A percentile compares a stretch with the other conserved stretches of the same genome.
Evolutionary conservation across 2,329 filamentous ascomycete species (phyloP).

Genomic region (Aspergillus glaucus): DNA sequence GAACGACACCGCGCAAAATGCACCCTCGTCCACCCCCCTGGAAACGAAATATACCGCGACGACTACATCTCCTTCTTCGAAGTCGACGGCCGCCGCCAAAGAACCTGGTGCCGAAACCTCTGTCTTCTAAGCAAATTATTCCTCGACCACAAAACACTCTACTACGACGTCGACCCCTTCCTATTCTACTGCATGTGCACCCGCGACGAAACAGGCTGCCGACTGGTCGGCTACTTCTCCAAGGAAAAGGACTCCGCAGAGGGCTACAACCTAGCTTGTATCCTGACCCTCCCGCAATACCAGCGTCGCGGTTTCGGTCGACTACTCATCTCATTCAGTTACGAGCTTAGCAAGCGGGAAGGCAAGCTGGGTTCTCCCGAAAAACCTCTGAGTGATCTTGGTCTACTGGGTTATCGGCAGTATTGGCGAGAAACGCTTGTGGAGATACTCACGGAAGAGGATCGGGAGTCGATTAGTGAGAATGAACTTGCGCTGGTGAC

Average conservation of each 20-base stretch:
- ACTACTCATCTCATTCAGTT: constrained; percentile 92
- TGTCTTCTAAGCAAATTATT: constrained; percentile 95
- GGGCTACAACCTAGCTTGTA: constrained; percentile 96
- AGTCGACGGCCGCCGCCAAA: constrained; percentile 92
- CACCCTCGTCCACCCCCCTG: constrained; percentile 82
- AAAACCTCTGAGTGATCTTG: constrained; percentile 90
- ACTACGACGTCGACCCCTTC: constrained; percentile 97
- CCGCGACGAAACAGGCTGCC: constrained; percentile 83
- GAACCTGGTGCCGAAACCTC: constrained; percentile 97
- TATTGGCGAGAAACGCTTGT: constrained; percentile 97
- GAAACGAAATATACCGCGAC: constrained; percentile 95
- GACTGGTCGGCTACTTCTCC: constrained; percentile 98
- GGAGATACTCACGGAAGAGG: constrained; percentile 70
- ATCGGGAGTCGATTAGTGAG: constrained; percentile 64
- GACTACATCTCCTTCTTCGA: constrained; percentile 92
- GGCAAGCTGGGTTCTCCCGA: constrained; percentile 92
- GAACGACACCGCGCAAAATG: constrained; percentile 83
- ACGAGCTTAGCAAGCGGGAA: constrained; percentile 92
- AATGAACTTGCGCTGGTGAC: constrained; percentile 72
- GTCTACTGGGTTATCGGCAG: constrained; percentile 86
- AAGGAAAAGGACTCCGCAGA: constrained; percentile 98
- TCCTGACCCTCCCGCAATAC: constrained; percentile 91
- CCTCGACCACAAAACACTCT: constrained; percentile 95
- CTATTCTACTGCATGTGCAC: constrained; percentile 96
- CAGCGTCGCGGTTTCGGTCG: constrained; percentile 92